Conservation (phyloP, 1,139 yeast species). For the Hyphopichia pseudoburtonii region DNA sequence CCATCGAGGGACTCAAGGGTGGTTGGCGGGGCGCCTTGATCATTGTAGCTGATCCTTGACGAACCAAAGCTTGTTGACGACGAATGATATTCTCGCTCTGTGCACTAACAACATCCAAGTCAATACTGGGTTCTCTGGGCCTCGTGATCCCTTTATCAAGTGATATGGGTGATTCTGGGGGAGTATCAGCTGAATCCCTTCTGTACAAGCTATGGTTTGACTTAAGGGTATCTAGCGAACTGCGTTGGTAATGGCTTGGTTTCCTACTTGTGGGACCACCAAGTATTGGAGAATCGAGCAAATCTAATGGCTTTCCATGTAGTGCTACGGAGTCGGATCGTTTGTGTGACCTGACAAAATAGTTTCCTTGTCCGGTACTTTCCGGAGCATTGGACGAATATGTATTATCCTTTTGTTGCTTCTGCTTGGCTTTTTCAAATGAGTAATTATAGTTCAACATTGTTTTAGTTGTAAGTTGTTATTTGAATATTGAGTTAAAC, state of each 20-base stretch:
- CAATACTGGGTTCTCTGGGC: conserved; percentile 12
- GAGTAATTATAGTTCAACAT: conserved; percentile 2
- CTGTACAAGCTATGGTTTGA: not conserved
- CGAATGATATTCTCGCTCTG: conserved; percentile 8
- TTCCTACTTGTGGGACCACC: too few species aligned
- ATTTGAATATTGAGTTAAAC: too few species aligned
- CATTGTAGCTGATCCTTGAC: not conserved
- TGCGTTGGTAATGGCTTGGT: not conserved
- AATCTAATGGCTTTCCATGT: too few species aligned
- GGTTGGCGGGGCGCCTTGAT: not conserved
- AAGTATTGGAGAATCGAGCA: too few species aligned
- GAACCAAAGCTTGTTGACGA: not conserved
- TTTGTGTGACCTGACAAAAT: too few species aligned
- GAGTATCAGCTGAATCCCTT: conserved; percentile 4
- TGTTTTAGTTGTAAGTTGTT: too few species aligned
- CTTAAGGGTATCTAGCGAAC: not conserved
- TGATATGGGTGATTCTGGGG: conserved; percentile 12
- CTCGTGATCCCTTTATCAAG: not conserved
- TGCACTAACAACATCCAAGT: conserved; percentile 19
- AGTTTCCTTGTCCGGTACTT: too few species aligned
- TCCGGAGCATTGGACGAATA: not conserved
- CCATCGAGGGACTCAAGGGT: too few species aligned
- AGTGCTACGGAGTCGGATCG: too few species aligned
- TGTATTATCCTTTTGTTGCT: not conserved
- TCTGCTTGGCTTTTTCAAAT: conserved; percentile 1